phyloP scores from a whole-genome alignment of 2,329 filamentous ascomycete species.

The Fusarium robinianum region DNA sequence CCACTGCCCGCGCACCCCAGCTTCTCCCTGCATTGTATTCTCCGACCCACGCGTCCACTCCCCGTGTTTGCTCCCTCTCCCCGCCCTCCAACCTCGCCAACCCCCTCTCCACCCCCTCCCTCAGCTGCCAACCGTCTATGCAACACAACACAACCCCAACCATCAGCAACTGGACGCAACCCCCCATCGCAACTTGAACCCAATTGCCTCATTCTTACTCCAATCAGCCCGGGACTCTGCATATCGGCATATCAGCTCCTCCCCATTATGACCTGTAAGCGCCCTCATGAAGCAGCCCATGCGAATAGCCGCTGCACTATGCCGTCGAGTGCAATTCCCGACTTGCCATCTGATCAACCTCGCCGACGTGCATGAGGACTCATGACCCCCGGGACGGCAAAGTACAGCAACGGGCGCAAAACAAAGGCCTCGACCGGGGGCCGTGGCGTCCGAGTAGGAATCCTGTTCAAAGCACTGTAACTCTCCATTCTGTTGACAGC shows the following conservation, averaged over 20 bases:
- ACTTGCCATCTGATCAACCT: too few species aligned
- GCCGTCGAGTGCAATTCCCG: slow-evolving; percentile 2
- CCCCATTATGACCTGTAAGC: background rate
- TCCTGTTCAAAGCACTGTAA: too few species aligned
- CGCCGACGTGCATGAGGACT: background rate
- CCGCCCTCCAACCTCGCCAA: background rate
- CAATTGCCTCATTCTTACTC: too few species aligned
- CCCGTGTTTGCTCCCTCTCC: slow-evolving; percentile 8
- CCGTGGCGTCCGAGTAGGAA: too few species aligned
- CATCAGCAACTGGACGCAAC: too few species aligned
- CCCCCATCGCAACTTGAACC: too few species aligned
- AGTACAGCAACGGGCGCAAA: too few species aligned
- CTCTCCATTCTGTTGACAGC: too few species aligned
- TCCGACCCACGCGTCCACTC: slow-evolving; percentile 16
- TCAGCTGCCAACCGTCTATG: too few species aligned
- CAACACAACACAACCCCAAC: slow-evolving; percentile 3
- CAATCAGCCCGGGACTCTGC: background rate
- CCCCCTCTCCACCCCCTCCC: slow-evolving; percentile 3
- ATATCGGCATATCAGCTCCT: slow-evolving; percentile 2
- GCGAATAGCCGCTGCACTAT: slow-evolving; percentile 5
- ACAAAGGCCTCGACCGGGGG: too few species aligned
- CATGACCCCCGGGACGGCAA: too few species aligned
- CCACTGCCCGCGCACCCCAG: too few species aligned
- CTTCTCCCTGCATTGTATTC: slow-evolving; percentile 17
- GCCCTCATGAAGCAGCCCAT: background rate